Conservation (phyloP, 2,329 filamentous ascomycete genomes). For the Aspergillus phoenicis region DNA sequence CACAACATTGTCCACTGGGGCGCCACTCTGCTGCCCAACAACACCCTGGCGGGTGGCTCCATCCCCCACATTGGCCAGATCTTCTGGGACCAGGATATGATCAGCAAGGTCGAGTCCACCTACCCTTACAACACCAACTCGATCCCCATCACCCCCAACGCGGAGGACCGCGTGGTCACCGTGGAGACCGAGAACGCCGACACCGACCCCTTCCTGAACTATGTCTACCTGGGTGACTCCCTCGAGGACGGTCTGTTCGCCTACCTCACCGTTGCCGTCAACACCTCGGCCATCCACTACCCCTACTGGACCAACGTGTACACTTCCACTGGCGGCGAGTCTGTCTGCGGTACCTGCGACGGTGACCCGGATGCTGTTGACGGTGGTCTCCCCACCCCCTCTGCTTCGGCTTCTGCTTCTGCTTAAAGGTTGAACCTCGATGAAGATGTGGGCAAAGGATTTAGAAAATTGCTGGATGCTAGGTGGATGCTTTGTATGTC, state of each 20-base stretch:
- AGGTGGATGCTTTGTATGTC: neutral
- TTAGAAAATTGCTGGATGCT: neutral
- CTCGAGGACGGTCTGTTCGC: constrained; percentile 18
- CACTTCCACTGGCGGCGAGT: constrained; percentile 4
- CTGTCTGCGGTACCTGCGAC: neutral
- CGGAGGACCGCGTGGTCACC: constrained; percentile 16
- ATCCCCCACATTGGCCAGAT: constrained; percentile 64
- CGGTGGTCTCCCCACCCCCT: neutral
- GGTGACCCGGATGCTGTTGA: constrained; percentile 1
- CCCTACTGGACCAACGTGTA: constrained; percentile 7
- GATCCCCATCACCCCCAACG: constrained; percentile 17
- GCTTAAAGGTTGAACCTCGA: neutral
- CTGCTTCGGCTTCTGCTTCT: neutral
- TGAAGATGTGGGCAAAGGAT: too few relatives aligned
- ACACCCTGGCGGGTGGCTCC: constrained; percentile 48
- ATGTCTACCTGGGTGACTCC: constrained; percentile 18
- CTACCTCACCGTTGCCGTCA: constrained; percentile 20
- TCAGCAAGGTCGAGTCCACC: constrained; percentile 51
- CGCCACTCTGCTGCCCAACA: constrained; percentile 31
- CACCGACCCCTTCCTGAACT: constrained; percentile 21
- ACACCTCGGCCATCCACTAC: constrained; percentile 16
- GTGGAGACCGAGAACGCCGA: constrained; percentile 17
- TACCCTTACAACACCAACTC: constrained; percentile 36
- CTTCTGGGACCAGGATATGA: constrained; percentile 62
- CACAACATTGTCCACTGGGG: constrained; percentile 36